These are phyloP conservation scores for Phytopythium boreale DNA, from an alignment of 352 stramenopile genomes.

Conservation along the genomic window DNA sequence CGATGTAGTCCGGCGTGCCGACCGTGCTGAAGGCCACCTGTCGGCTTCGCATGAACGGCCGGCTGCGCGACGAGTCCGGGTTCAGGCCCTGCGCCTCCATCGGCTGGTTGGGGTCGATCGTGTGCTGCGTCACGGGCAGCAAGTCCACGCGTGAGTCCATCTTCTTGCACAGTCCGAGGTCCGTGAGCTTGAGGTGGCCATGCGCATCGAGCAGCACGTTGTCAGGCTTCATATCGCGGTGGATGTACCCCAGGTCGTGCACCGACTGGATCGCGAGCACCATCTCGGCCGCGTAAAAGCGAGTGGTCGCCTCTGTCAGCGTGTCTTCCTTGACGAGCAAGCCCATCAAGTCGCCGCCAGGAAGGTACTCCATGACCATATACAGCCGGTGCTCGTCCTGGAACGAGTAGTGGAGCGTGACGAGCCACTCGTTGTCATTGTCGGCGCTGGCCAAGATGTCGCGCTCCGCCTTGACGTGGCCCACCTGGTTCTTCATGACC, in stretches of 20 bases:
- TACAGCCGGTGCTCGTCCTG: conserved; percentile 87
- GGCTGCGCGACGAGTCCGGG: conserved; percentile 50
- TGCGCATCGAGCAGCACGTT: conserved; percentile 96
- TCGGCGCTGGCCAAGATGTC: conserved; percentile 94
- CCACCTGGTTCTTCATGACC: conserved; percentile 93
- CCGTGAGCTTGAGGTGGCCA: conserved; percentile 99
- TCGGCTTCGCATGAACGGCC: conserved; percentile 48
- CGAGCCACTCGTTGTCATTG: conserved; percentile 97
- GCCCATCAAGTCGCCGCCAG: conserved; percentile 99
- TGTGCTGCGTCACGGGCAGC: conserved; percentile 76
- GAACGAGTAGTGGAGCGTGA: conserved; percentile 97
- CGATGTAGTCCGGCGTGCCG: conserved; percentile 99
- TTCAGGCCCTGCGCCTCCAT: conserved; percentile 9
- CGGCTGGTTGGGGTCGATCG: conserved; percentile 30
- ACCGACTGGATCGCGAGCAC: conserved; percentile 97
- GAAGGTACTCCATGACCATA: conserved; percentile 99
- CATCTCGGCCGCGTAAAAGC: conserved; percentile 98
- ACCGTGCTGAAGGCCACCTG: conserved; percentile 97
- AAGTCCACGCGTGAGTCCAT: conserved; percentile 89
- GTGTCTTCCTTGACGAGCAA: conserved; percentile 99
- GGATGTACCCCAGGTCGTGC: conserved; percentile 98
- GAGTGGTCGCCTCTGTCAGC: conserved; percentile 75
- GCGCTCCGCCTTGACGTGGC: conserved; percentile 96
- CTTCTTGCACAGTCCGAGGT: conserved; percentile 98
- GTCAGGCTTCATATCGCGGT: conserved; percentile 98